Evolutionary conservation across 768 basidiomycete species (phyloP).

Genomic region (Amanita muscaria): DNA sequence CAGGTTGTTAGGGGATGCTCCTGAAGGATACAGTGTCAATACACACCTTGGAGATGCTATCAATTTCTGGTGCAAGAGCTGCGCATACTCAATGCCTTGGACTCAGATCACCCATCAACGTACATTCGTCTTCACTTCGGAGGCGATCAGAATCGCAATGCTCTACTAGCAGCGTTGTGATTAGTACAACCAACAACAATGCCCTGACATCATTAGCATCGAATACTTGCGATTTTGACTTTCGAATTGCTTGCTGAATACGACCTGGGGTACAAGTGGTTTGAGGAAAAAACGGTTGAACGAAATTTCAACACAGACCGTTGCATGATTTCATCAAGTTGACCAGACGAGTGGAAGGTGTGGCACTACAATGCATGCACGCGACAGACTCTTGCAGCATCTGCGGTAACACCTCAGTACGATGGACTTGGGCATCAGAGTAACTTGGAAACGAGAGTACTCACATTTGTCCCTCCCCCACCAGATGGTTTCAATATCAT

Average conservation of each 20-base stretch:
- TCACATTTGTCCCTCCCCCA: conserved; percentile 52
- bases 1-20: not conserved
- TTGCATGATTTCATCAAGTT: conserved; percentile 82
- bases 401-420: conserved; percentile 33
- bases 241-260: conserved; percentile 47
- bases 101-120: conserved; percentile 16
- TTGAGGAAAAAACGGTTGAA: conserved; percentile 1
- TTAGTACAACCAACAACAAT: conserved; percentile 68
- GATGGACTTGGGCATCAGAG: not conserved
- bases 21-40: not conserved
- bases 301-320: conserved; percentile 32
- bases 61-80: conserved; percentile 52
- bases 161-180: conserved; percentile 79
- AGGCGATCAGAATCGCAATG: conserved; percentile 83
- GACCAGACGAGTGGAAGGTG: conserved; percentile 69
- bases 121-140: conserved; percentile 52
- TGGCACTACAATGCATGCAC: conserved; percentile 74
- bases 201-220: conserved; percentile 41
- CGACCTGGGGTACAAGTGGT: conserved; percentile 38
- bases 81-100: conserved; percentile 1
- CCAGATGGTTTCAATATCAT: conserved; percentile 86
- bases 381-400: conserved; percentile 88
- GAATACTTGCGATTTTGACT: conserved; percentile 32
- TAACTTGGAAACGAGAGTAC: conserved; percentile 14
- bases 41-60: conserved; percentile 46